Conservation (phyloP, 1,284 basidiomycete species). For the Neotropicomus parvogracilis region DNA sequence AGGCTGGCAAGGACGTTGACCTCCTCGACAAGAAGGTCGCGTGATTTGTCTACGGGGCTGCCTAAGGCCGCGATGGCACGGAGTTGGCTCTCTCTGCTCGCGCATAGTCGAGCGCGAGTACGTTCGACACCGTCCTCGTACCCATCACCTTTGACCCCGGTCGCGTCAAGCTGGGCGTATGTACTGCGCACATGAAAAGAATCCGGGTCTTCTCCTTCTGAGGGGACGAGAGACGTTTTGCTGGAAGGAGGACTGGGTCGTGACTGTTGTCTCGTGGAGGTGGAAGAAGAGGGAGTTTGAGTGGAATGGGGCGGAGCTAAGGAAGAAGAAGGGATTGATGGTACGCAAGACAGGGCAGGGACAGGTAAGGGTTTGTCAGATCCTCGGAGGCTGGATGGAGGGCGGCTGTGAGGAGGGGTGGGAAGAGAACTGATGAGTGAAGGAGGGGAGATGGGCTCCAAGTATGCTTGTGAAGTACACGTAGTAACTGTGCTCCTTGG, state of each 20-base stretch:
- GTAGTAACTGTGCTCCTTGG: constrained; percentile 30
- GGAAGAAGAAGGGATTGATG: constrained; percentile 15
- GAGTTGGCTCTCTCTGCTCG: constrained; percentile 55
- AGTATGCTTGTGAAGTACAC: constrained; percentile 23
- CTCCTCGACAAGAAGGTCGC: constrained; percentile 61
- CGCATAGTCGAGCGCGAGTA: constrained; percentile 78
- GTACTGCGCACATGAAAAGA: constrained; percentile 85
- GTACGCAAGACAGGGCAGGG: constrained; percentile 7
- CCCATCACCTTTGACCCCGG: constrained; percentile 88
- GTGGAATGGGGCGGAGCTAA: constrained; percentile 22
- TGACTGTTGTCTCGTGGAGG: constrained; percentile 37
- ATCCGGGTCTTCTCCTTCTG: constrained; percentile 79
- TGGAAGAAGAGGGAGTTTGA: constrained; percentile 34
- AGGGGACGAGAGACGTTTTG: constrained; percentile 59
- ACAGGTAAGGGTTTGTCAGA: constrained; percentile 28
- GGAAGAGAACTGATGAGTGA: constrained; percentile 23
- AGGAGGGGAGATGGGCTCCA: constrained; percentile 21
- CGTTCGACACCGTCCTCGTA: constrained; percentile 89
- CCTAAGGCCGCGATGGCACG: constrained; percentile 53
- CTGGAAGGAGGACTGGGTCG: constrained; percentile 42
- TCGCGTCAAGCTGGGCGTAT: constrained; percentile 80
- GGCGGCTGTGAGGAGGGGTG: constrained; percentile 34
- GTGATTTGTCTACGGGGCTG: constrained; percentile 54
- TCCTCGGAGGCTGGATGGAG: constrained; percentile 23
- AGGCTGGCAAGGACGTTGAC: constrained; percentile 65